Percentiles rank a stretch among this genome's conserved stretches.
phyloP scores from a whole-genome alignment of 1,284 basidiomycete genomes.

The Anthracocystis walkeri region DNA sequence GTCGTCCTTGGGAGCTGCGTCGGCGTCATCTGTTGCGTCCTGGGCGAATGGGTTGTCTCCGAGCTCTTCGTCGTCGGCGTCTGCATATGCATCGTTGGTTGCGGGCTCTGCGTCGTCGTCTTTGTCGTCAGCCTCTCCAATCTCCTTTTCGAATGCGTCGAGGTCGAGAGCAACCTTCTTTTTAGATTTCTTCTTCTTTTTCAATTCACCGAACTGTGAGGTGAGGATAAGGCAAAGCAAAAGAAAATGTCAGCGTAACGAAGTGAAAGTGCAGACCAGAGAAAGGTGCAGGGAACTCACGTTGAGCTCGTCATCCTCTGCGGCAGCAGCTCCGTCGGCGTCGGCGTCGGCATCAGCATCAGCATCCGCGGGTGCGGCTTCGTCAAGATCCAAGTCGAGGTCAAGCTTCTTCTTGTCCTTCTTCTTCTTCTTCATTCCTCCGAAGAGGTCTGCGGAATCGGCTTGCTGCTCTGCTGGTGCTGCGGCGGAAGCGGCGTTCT shows the following conservation, averaged over 20 bases:
- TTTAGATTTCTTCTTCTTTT: slow-evolving; percentile 72
- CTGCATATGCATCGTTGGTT: slow-evolving; percentile 75
- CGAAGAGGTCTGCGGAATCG: slow-evolving; percentile 84
- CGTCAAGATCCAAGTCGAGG: slow-evolving; percentile 71
- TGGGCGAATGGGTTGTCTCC: slow-evolving; percentile 63
- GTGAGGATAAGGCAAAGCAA: not conserved
- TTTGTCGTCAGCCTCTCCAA: slow-evolving; percentile 68
- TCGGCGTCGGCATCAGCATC: slow-evolving; percentile 53
- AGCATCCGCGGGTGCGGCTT: slow-evolving; percentile 50
- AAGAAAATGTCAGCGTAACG: not conserved
- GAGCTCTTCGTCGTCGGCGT: slow-evolving; percentile 68
- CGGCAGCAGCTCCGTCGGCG: slow-evolving; percentile 43
- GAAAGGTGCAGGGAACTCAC: slow-evolving; percentile 49
- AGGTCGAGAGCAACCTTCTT: slow-evolving; percentile 70
- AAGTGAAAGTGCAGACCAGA: not conserved
- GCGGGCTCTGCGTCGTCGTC: slow-evolving; percentile 63
- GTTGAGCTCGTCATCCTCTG: slow-evolving; percentile 67
- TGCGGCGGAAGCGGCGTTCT: slow-evolving; percentile 28
- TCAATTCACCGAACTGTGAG: slow-evolving; percentile 72
- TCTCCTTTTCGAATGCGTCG: slow-evolving; percentile 70
- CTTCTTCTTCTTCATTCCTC: slow-evolving; percentile 89
- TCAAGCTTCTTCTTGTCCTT: slow-evolving; percentile 88
- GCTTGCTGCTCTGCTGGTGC: slow-evolving; percentile 70
- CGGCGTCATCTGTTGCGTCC: slow-evolving; percentile 48
- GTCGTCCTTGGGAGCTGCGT: slow-evolving; percentile 35